A percentile compares a stretch with the other conserved stretches of the same genome.
Evolutionary conservation across 192 early-diverging fungal species (phyloP).

Genomic region (Jimgerdemannia lactiflua): DNA sequence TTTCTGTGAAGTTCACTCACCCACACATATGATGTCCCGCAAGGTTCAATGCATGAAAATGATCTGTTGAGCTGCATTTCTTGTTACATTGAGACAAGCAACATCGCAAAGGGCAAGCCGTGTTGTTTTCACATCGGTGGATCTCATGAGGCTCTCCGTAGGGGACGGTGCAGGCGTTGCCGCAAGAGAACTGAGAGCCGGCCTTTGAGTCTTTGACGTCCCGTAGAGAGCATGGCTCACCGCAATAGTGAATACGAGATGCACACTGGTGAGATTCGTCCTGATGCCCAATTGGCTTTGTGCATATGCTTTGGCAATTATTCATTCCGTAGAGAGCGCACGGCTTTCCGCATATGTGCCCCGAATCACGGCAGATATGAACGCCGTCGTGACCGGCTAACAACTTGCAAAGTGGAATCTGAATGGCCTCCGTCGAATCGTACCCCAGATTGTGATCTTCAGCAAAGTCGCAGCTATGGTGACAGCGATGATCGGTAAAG

Average conservation of each 20-base stretch:
- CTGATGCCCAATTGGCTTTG: slow-evolving; percentile 15
- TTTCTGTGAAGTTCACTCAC: neutral
- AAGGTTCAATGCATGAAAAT: neutral
- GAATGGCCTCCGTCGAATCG: neutral
- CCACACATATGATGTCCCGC: neutral
- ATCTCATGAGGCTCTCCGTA: neutral
- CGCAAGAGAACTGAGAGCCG: neutral
- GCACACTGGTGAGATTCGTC: slow-evolving; percentile 11
- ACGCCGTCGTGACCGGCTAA: slow-evolving; percentile 9
- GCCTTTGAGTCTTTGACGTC: neutral
- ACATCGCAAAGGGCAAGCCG: neutral
- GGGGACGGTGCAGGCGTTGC: neutral
- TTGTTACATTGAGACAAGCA: neutral
- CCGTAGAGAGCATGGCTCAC: slow-evolving; percentile 12
- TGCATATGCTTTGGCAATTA: slow-evolving; percentile 14
- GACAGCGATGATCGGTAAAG: slow-evolving; percentile 17
- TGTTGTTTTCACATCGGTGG: neutral
- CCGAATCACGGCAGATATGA: slow-evolving; percentile 7
- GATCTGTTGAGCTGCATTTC: neutral
- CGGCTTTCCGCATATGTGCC: neutral
- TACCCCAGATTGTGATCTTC: neutral
- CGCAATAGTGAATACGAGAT: slow-evolving; percentile 21
- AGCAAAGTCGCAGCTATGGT: slow-evolving; percentile 1
- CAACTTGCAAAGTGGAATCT: slow-evolving; percentile 1
- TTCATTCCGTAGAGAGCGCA: neutral